These are phyloP conservation scores for Dillenia suffruticosa DNA, from an alignment of 164 flowering plant genomes.

Conservation along the genomic window DNA sequence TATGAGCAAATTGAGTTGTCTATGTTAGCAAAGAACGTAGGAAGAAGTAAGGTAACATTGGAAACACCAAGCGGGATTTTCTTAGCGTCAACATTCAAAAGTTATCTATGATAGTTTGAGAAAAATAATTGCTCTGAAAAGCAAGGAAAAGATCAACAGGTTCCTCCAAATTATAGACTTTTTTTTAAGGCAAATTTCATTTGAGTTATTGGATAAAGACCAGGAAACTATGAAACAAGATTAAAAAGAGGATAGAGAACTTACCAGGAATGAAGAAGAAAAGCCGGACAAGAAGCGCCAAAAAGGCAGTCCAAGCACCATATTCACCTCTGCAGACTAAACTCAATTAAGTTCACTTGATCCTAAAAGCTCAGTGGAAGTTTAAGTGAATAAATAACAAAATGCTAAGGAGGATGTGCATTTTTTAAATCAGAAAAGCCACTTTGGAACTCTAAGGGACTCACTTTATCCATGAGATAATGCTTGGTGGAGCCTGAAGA, in stretches of 20 bases:
- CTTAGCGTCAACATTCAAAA: background rate
- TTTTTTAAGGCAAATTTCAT: background rate
- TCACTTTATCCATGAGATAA: constrained; percentile 82
- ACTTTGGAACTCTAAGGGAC: constrained; percentile 11
- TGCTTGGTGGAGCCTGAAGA: constrained; percentile 67
- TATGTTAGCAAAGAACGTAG: too few species aligned
- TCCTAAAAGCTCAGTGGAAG: background rate
- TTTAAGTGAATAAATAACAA: background rate
- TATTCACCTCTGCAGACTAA: constrained; percentile 68
- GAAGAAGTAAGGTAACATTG: too few species aligned
- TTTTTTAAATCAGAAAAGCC: background rate
- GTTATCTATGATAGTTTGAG: background rate
- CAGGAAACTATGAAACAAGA: too few species aligned
- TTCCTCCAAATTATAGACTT: background rate
- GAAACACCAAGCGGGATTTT: too few species aligned
- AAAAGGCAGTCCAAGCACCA: constrained; percentile 83
- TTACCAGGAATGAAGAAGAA: constrained; percentile 80
- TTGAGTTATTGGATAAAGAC: background rate
- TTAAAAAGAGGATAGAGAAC: constrained; percentile 9
- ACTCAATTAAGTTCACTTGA: background rate
- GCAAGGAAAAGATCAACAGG: too few species aligned
- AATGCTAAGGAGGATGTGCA: background rate
- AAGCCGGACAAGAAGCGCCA: constrained; percentile 78
- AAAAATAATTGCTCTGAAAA: too few species aligned
- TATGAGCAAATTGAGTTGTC: too few species aligned